A percentile compares a stretch with the other conserved stretches of the same genome.
phyloP scores from a whole-genome alignment of 2,329 filamentous ascomycete species.

The Fusarium sp. region DNA sequence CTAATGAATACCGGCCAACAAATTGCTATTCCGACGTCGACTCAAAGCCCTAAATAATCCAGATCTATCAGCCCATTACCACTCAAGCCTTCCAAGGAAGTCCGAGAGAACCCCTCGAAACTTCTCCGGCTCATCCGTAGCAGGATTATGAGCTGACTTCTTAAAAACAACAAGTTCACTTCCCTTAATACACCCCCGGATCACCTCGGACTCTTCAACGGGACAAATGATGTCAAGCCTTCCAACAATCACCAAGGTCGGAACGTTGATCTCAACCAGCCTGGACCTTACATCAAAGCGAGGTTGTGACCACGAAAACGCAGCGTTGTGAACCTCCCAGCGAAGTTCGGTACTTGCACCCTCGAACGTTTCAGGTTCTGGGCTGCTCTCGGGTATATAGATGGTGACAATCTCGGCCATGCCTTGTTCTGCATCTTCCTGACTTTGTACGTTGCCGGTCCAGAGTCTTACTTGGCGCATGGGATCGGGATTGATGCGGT shows the following conservation, averaged over 20 bases:
- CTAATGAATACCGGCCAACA: background rate
- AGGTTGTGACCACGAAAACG: constrained; percentile 3
- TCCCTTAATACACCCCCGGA: background rate
- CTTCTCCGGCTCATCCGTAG: background rate
- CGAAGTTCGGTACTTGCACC: background rate
- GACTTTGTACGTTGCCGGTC: background rate
- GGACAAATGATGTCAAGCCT: constrained; percentile 3
- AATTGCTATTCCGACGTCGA: background rate
- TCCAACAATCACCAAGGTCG: constrained; percentile 2
- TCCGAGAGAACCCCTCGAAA: background rate
- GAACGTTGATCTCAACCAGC: background rate
- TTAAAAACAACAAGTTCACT: constrained; percentile 11
- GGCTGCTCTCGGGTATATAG: background rate
- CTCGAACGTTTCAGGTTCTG: background rate
- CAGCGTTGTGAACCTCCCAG: constrained; percentile 15
- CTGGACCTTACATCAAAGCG: background rate
- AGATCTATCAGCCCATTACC: background rate
- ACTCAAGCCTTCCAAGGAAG: background rate
- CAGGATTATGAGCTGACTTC: constrained; percentile 4
- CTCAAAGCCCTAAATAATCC: background rate
- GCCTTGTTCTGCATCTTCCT: background rate
- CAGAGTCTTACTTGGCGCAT: constrained; percentile 5
- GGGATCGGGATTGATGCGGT: background rate
- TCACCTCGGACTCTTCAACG: constrained; percentile 1
- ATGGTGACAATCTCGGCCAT: constrained; percentile 5